Base-by-base conservation (phyloP, 441 rosid genomes). In the Populus hybrid region DNA sequence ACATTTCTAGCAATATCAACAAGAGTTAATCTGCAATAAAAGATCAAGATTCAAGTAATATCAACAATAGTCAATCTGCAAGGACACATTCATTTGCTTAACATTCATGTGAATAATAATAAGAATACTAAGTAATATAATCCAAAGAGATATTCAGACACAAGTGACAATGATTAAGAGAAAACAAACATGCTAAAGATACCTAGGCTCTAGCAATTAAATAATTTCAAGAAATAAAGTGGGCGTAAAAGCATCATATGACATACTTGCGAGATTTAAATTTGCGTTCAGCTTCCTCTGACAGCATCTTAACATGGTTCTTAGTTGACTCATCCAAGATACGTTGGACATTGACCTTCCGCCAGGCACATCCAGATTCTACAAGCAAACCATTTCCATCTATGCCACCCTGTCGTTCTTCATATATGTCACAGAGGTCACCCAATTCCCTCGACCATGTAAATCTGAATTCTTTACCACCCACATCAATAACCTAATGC, bases 341-440 rank as follows among this genome's bases (percentile, higher is more conserved):
- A 70, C 98, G 94, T 79, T 93, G 97, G 80, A 96, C 94, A 75
- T 94, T 94, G 80, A 97, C 79, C 84, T 97, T 94, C 66, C 98
- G 89, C 98, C 98, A 97, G 50, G 97, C 96, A 90, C 89, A 84
- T 59, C 99, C 99, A 83, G 98, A 89, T 89, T 97, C 98, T 82
- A 97, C 86, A 78, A 94, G 91, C 87, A 93, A 78, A 80, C 98
- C 98, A 76, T 91, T 87, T 77, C 93, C 97, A 84, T 88, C 95
- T 87, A 90, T 94, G 76, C 94, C 91, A 83, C 91, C 88, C 84
- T 85, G 88, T 69, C 85, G 84, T 80, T 94, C 95, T 89, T 94
- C 98, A 80, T 94, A 97, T 78, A 93, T 94, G 85, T 93, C 98
- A 91, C 96, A 92, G 57, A 90, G 90, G 78, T 89, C 98, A 75